Evolutionary conservation across 192 early-diverging fungal species (phyloP), one percentile per base, ranked within the genome.

Genomic region (Coemansia sp.): DNA sequence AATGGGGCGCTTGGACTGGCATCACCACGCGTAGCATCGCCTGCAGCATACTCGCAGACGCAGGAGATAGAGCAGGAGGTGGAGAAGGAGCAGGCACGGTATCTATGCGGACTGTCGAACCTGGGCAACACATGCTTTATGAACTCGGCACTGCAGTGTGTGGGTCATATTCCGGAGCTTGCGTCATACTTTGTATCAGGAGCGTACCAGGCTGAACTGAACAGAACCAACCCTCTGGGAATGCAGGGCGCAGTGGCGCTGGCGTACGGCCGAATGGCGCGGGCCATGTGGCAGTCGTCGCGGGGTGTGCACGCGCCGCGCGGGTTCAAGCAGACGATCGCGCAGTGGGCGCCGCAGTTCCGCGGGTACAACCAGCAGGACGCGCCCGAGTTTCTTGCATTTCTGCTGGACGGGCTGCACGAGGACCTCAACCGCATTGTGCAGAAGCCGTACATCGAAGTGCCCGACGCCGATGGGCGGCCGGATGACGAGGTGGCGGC

Each of bases 91-190:
- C 15, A 59, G 41, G 25, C 71, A 73, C 38, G 27, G 27, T 86
- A 85, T 39, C 61, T 82, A 4, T 85, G 82, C 57, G 92, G 92
- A 3, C 80, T 94, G 48, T 71, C 69, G 42, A 94, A 94, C 63
- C 67, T 94, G n/a, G 92, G 92, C 9, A 94, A 94, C 65, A 93
- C 92, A 0, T 94, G 92, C 75, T 94, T 89, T 61, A 94, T 94
- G 92, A 93, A 92, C 73, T 89, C 89, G 7, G 90, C 89, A 10
- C 65, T 94, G n/a, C 92, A 94, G 74, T 97, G 94, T 59, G 71
- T 96, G 38, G 86, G 86, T 40, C 87, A 91, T 55, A 87, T 88
- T 46, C 62, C 81, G 8, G 79, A 84, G 27, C 79, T 94, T 18
- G 82, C 82, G 17, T 70, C 71, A 22, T 91, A 83, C 61, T 83